Evolutionary conservation across 1,284 basidiomycete genomes (phyloP), one percentile per base, ranked within the genome.

Genomic region (Fereydounia khargensis): DNA sequence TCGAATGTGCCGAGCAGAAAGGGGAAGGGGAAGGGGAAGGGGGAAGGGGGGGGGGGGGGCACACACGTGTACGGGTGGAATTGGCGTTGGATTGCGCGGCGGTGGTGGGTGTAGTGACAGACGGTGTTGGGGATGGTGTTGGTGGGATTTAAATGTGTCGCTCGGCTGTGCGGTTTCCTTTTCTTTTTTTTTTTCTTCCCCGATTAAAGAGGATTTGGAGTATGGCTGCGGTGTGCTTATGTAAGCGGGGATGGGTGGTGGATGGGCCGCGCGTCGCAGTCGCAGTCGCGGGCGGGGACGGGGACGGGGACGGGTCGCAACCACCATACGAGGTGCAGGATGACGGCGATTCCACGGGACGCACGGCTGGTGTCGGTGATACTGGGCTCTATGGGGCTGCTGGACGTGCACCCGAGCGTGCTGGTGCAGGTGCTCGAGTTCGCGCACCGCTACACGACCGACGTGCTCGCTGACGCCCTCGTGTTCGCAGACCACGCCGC

Each of bases 401-500:
- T 91, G 56, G 92, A 97, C 78, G 86, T 88, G 6, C 91, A 97
- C 65, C 91, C 92, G 6, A 86, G 86, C 3, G 94, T 97, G 3
- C 82, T 98, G 2, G 87, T 94, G 65, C 92, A 96, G 75, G 83
- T 98, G 4, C 84, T 97, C 44, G 94, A 98, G 78, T 96, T 98
- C 75, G 86, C 94, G 0, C 87, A 96, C 76, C 82, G 94, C 4
- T 98, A 98, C 78, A 91, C 91, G 0, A 82, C 86, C 21, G 91
- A 97, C 61, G 87, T 96, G 13, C 79, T 98, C 33, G 85, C 86
- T 6, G 89, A 94, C 73, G 90, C 92, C 10, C 84, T 88, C 52
- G 84, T 91, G 19, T 94, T 96, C 74, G 87, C 91, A 1, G 94
- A 97, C 66, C 94, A 98, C 74, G 92, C 90, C 2, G 43, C 62